Evolutionary conservation across 2,329 filamentous ascomycete genomes (phyloP).

Genomic region (Sphaerulina vaccinii): DNA sequence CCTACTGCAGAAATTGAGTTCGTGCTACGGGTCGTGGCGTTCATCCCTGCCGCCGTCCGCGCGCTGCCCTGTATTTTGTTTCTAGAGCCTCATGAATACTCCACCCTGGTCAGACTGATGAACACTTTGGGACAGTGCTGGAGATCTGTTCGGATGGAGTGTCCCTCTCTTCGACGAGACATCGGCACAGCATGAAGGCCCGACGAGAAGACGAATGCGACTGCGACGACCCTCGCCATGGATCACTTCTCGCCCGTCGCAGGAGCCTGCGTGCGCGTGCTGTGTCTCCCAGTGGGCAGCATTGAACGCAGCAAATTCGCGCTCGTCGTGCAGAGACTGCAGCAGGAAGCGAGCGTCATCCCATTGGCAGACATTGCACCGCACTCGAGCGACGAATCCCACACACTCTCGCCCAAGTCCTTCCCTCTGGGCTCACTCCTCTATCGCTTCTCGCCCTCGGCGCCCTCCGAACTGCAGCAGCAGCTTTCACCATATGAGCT

Average conservation of each 20-base stretch:
- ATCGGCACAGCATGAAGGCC: neutral
- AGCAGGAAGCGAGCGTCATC: slow-evolving; percentile 73
- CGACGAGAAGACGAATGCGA: neutral
- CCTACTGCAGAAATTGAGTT: no score
- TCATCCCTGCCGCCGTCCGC: neutral
- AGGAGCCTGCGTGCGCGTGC: slow-evolving; percentile 83
- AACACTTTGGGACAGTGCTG: no score
- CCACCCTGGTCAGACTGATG: no score
- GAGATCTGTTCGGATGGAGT: no score
- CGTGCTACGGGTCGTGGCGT: no score
- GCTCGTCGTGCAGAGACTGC: slow-evolving; percentile 73
- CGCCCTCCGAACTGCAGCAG: slow-evolving; percentile 75
- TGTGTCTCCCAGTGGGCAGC: slow-evolving; percentile 81
- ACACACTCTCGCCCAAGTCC: slow-evolving; percentile 70
- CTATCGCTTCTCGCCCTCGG: slow-evolving; percentile 80
- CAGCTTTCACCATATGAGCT: slow-evolving; percentile 85
- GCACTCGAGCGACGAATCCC: slow-evolving; percentile 15
- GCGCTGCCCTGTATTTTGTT: neutral
- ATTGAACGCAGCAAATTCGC: slow-evolving; percentile 80
- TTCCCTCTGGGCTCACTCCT: slow-evolving; percentile 84
- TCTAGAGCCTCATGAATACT: no score
- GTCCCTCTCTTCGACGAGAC: neutral
- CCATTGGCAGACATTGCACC: slow-evolving; percentile 27
- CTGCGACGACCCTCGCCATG: slow-evolving; percentile 21
- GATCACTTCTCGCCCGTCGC: slow-evolving; percentile 89